Base-by-base conservation (phyloP, 306 rosid genomes). In the Hippophae gyantsensis region DNA sequence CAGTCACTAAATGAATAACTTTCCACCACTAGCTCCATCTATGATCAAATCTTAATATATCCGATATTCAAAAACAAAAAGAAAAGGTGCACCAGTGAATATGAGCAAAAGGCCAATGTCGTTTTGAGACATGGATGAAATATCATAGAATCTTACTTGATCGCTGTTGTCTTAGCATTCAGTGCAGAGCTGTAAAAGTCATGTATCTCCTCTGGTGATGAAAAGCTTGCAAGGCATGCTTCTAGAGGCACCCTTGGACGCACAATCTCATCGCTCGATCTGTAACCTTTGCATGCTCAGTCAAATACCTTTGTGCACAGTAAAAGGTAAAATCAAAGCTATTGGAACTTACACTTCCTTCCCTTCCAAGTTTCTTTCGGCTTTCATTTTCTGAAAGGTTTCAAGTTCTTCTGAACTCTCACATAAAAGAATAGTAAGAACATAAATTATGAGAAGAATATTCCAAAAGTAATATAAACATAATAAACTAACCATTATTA, bases 161-260 rank as follows among this genome's bases (percentile, higher is more conserved):
- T 38, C 13, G 99, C 99, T 56, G 85, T 92, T 51, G 99, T 92
- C 78, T 92, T 92, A 42, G 82, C 70, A 68, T 78, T 84, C 85
- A 92, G 80, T 12, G 96, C 88, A 72, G 85, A 74, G 70, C 99
- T 92, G 73, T 88, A 86, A 84, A 88, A 92, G 48, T 86, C 99
- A 62, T 85, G 87, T 71, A 92, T 82, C 85, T 92, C 99, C 79
- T 92, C 99, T 1, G 96, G 81, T 65, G 85, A 82, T 38, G 95
- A 82, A 75, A 86, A 88, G 78, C 73, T 88, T 49, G 86, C 82
- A 48, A 92, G 90, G 78, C 99, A 92, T 65, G 97, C 87, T 76
- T 84, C 94, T 57, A 92, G 74, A 74, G 99, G 94, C 53, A 92
- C 95, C 77, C 99, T 82, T 41, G 99, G 96, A 51, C 99, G 99